Evolutionary conservation across 495 filamentous ascomycete genomes (phyloP), one percentile per base, ranked within the genome.

Genomic region (Cercophora sp.): DNA sequence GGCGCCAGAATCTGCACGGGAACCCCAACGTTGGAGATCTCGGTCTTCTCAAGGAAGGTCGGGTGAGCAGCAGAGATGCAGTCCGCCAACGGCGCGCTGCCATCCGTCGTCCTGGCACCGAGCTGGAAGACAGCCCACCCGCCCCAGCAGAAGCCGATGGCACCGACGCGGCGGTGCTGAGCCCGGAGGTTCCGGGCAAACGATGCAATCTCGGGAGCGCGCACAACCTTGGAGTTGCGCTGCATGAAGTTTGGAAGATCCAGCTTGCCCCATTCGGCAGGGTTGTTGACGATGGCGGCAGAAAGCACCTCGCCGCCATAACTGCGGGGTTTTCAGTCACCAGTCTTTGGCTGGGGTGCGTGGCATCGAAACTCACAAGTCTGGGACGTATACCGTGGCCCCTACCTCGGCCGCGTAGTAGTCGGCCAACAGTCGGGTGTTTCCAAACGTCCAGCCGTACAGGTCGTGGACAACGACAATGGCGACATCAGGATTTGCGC

Each of bases 361-460:
- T n/a, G n/a, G n/a, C n/a, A n/a, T n/a, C 9, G 19, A 18, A 10
- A 35, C 46, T 36, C n/a, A 69, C 61, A 83, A 83, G 57, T 84
- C 79, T 5, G 79, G 79, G 24, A 82, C 49, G 55, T 79, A 82
- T 24, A 84, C 77, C 11, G 64, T 70, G 37, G 70, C 73, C 26
- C 63, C 64, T 18, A 69, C 69, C 61, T 76, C 75, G 48, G 71
- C 63, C 2, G 79, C 76, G 60, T 75, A 78, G 49, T 69, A 64
- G 57, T 84, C 80, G 13, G 79, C 78, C 23, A 84, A 58, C 2
- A 83, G 59, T 4, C 81, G 70, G 10, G 61, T 57, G 54, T 84
- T 83, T 40, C 70, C 60, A 35, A 83, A 77, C 3, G 66, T 65
- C 79, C 80, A 84, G 26, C 81, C 80, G 36, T 82, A 76, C 4